A percentile compares a stretch with the other conserved stretches of the same genome.
phyloP scores from a whole-genome alignment of 1,139 yeast species.

The Saccharomyces hybrid region DNA sequence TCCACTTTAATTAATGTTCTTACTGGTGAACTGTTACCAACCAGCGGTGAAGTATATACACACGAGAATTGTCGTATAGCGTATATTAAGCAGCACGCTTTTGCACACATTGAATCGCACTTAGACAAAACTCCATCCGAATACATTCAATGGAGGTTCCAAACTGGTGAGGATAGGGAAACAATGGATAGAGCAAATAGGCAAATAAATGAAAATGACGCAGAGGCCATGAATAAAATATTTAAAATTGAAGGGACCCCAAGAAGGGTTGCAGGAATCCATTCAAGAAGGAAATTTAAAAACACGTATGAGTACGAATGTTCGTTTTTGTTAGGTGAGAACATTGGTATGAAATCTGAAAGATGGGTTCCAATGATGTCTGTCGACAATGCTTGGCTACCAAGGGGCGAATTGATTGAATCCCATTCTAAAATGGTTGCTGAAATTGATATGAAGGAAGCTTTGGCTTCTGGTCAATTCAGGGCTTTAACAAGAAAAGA shows the following conservation, averaged over 20 bases:
- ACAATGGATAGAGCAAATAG: constrained; percentile 99
- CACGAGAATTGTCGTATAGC: constrained; percentile 99
- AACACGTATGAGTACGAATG: constrained; percentile 98
- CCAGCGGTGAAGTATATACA: constrained; percentile 93
- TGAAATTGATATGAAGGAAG: constrained; percentile 99
- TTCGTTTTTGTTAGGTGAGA: constrained; percentile 93
- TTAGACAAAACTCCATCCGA: constrained; percentile 98
- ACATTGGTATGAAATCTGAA: constrained; percentile 96
- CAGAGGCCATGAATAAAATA: constrained; percentile 96
- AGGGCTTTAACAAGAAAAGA: constrained; percentile 99
- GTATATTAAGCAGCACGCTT: constrained; percentile 98
- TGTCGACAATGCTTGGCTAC: constrained; percentile 98
- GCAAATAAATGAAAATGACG: constrained; percentile 92
- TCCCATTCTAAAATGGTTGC: constrained; percentile 98
- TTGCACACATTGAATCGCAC: constrained; percentile 96
- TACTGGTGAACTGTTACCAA: constrained; percentile 98
- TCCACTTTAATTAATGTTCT: constrained; percentile 94
- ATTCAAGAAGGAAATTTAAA: constrained; percentile 98
- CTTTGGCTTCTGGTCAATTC: constrained; percentile 99
- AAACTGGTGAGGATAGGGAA: constrained; percentile 99
- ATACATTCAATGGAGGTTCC: constrained; percentile 99
- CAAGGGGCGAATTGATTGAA: constrained; percentile 98
- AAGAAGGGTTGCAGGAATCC: constrained; percentile 92
- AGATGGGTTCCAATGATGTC: constrained; percentile 99
- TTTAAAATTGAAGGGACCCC: constrained; percentile 96